These are phyloP conservation scores for Kingdonia uniflora DNA, from an alignment of 164 flowering plant species.

Conservation along the genomic window DNA sequence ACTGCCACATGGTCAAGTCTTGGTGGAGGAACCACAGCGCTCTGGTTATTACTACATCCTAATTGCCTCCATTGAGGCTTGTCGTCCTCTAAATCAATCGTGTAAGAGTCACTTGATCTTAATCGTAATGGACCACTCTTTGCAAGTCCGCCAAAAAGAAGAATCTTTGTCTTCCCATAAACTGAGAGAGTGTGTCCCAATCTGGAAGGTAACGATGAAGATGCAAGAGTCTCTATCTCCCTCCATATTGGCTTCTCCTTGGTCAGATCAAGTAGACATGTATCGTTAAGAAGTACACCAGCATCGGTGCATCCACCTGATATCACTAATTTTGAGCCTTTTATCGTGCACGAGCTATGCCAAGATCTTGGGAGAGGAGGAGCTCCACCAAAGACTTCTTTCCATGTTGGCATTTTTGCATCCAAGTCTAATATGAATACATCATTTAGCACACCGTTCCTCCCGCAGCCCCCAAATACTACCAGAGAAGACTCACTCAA, in stretches of 20 bases:
- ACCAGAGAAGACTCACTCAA: conserved; percentile 75
- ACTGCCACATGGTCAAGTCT: conserved; percentile 93
- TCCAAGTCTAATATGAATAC: conserved; percentile 84
- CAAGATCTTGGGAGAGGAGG: conserved; percentile 95
- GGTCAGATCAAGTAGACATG: conserved; percentile 72
- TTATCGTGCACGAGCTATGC: conserved; percentile 97
- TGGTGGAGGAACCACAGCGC: conserved; percentile 84
- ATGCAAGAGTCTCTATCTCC: conserved; percentile 51
- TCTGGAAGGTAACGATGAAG: conserved; percentile 88
- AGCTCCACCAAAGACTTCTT: conserved; percentile 72
- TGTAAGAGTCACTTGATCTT: conserved; percentile 84
- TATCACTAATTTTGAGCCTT: conserved; percentile 77
- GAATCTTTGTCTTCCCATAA: conserved; percentile 74
- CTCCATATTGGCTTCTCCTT: conserved; percentile 89
- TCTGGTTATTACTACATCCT: conserved; percentile 84
- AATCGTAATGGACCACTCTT: conserved; percentile 86
- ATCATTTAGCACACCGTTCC: conserved; percentile 79
- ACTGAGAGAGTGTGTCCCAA: conserved; percentile 83
- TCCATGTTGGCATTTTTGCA: conserved; percentile 83
- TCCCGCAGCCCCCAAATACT: conserved; percentile 89
- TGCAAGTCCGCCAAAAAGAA: conserved; percentile 92
- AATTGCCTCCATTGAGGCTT: conserved; percentile 87
- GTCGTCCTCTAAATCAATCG: conserved; percentile 81
- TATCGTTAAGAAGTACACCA: conserved; percentile 84
- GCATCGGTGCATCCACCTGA: conserved; percentile 97